Percentiles rank a stretch among this genome's conserved stretches.
Evolutionary conservation across 78 protist genomes (phyloP).

Genomic region (Dictyostelium firmibasis): DNA sequence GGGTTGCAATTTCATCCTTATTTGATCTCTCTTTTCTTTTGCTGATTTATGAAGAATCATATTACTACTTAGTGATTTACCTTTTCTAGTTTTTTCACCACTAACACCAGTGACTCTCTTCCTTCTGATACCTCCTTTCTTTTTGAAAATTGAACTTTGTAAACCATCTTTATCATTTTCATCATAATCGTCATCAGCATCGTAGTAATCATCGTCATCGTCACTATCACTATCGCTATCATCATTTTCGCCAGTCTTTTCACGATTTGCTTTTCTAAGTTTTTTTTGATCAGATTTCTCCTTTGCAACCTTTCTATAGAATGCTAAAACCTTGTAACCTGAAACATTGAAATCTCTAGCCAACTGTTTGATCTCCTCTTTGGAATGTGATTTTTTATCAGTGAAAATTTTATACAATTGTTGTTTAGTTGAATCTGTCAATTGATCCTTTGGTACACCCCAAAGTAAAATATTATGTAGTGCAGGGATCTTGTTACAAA

Average conservation of each 20-base stretch:
- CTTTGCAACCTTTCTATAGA: not conserved
- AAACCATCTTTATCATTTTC: not conserved
- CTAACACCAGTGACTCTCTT: not conserved
- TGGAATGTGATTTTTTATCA: not conserved
- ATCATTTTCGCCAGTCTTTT: not conserved
- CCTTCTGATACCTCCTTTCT: not conserved
- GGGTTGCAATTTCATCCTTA: not conserved
- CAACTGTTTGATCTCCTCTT: not conserved
- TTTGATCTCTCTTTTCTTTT: not conserved
- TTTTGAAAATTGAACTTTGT: not conserved
- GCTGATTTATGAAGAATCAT: not conserved
- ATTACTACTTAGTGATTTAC: not conserved
- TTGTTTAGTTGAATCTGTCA: not conserved
- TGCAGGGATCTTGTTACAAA: not conserved
- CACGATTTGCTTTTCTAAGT: not conserved
- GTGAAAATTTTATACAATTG: not conserved
- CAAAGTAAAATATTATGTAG: not conserved
- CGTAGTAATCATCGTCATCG: not conserved
- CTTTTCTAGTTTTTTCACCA: not conserved
- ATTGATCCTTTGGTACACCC: slow-evolving; percentile 6
- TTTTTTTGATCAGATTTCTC: not conserved
- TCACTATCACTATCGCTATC: not conserved
- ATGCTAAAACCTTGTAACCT: not conserved
- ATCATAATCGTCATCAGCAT: no score
- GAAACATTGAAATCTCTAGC: not conserved